Percentiles rank a stretch among this genome's conserved stretches.
Evolutionary conservation across 2,329 filamentous ascomycete species (phyloP).

Genomic region (Penicillium sp.): DNA sequence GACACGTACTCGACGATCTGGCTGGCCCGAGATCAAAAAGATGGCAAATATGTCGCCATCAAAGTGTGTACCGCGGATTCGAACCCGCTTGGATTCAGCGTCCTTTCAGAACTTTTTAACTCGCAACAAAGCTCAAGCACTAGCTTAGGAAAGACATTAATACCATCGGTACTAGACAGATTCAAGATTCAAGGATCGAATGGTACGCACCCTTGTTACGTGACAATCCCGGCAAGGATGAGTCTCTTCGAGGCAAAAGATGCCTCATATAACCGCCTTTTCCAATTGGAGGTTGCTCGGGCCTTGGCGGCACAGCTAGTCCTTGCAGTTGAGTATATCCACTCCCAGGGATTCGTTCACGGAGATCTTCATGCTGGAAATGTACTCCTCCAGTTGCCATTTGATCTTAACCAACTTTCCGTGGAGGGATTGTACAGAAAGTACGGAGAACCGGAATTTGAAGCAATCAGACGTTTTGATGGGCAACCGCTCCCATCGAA

Average conservation of each 20-base stretch:
- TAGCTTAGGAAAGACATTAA: slow-evolving; percentile 2
- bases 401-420: slow-evolving; percentile 18
- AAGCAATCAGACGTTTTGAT: slow-evolving; percentile 22
- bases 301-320: slow-evolving; percentile 15
- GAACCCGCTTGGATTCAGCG: slow-evolving; percentile 16
- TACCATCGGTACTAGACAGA: slow-evolving; percentile 13
- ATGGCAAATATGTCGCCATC: slow-evolving; percentile 25
- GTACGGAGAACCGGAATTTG: slow-evolving; percentile 21
- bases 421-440: slow-evolving; percentile 17
- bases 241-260: slow-evolving; percentile 17
- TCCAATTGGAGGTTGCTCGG: slow-evolving; percentile 15
- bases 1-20: slow-evolving; percentile 37
- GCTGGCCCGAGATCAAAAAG: slow-evolving; percentile 28
- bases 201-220: slow-evolving; percentile 13
- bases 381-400: slow-evolving; percentile 27
- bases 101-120: slow-evolving; percentile 9
- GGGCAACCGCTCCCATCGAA: slow-evolving; percentile 22
- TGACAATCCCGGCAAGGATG: slow-evolving; percentile 16
- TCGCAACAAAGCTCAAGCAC: not conserved
- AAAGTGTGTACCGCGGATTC: slow-evolving; percentile 28
- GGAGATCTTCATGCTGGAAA: slow-evolving; percentile 41
- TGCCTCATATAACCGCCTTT: slow-evolving; percentile 14
- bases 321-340: slow-evolving; percentile 28
- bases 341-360: slow-evolving; percentile 30
- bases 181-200: slow-evolving; percentile 17